phyloP scores from a whole-genome alignment of 164 flowering plant genomes.

The Malania oleifera region DNA sequence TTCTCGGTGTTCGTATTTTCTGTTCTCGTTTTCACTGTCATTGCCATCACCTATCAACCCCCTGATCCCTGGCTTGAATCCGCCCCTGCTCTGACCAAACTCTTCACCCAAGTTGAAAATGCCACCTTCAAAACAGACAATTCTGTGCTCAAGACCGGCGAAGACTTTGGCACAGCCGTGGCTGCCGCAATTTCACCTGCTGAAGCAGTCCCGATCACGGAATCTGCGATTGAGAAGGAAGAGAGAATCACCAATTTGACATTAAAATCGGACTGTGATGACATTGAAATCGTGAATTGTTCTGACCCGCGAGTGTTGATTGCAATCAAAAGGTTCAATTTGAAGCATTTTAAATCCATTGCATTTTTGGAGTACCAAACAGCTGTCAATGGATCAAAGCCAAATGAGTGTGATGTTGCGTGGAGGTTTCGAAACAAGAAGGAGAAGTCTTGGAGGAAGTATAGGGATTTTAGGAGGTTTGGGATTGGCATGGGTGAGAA shows the following conservation, averaged over 20 bases:
- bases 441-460: conserved; percentile 96
- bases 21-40: conserved; percentile 72
- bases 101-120: conserved; percentile 58
- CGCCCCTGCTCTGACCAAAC: conserved; percentile 63
- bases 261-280: conserved; percentile 23
- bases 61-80: conserved; percentile 98
- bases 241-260: conserved; percentile 26
- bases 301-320: conserved; percentile 70
- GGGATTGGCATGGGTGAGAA: conserved; percentile 51
- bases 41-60: conserved; percentile 91
- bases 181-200: conserved; percentile 26
- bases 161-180: conserved; percentile 40
- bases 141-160: conserved; percentile 76
- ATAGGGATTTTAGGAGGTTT: conserved; percentile 88
- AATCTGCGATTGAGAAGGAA: conserved; percentile 42
- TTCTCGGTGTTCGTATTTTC: conserved; percentile 81
- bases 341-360: conserved; percentile 59
- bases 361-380: conserved; percentile 70
- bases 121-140: conserved; percentile 71
- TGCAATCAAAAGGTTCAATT: conserved; percentile 69
- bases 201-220: conserved; percentile 27
- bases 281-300: conserved; percentile 48
- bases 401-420: conserved; percentile 81
- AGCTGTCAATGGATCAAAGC: conserved; percentile 70
- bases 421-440: conserved; percentile 90